Percentiles rank a stretch among this genome's conserved stretches.
These are phyloP conservation scores for Candida mesenterica DNA, from an alignment of 1,139 yeast genomes.

Conservation along the genomic window DNA sequence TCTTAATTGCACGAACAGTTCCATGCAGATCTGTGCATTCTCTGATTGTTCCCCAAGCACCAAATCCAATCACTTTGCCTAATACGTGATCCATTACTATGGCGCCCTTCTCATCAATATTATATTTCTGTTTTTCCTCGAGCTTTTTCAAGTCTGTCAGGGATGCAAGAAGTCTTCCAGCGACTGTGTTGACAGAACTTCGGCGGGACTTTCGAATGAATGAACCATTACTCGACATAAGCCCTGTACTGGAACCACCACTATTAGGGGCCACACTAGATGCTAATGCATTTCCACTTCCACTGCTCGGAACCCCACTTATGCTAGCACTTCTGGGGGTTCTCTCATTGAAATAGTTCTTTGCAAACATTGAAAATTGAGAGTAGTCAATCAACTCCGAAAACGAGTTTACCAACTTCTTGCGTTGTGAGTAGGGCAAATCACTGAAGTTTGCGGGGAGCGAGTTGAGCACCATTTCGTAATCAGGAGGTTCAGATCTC, in stretches of 20 bases:
- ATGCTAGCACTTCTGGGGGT: slow-evolving; percentile 9
- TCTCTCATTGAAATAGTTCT: slow-evolving; percentile 24
- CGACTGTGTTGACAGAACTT: slow-evolving; percentile 39
- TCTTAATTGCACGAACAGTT: slow-evolving; percentile 66
- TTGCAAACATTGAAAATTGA: slow-evolving; percentile 44
- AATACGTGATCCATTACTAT: slow-evolving; percentile 56
- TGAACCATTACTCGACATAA: slow-evolving; percentile 25
- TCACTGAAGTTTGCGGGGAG: slow-evolving; percentile 62
- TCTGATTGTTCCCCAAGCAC: slow-evolving; percentile 91
- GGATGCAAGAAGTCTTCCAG: slow-evolving; percentile 44
- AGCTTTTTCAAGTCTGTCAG: slow-evolving; percentile 37
- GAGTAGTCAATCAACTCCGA: slow-evolving; percentile 56
- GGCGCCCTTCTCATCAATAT: slow-evolving; percentile 62
- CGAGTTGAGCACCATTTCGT: slow-evolving; percentile 38
- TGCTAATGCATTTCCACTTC: slow-evolving; percentile 18
- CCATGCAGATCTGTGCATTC: slow-evolving; percentile 56
- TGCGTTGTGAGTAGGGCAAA: slow-evolving; percentile 68
- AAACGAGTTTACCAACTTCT: slow-evolving; percentile 52
- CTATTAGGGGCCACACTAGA: neutral
- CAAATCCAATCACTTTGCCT: slow-evolving; percentile 83
- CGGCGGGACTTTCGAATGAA: slow-evolving; percentile 30
- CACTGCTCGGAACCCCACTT: slow-evolving; percentile 20
- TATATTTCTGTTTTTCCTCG: slow-evolving; percentile 26
- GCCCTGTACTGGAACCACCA: slow-evolving; percentile 3
- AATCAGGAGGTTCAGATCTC: slow-evolving; percentile 21